phyloP scores from a whole-genome alignment of 805 yeast species.

The Wickerhamomyces kurtzmanii region DNA sequence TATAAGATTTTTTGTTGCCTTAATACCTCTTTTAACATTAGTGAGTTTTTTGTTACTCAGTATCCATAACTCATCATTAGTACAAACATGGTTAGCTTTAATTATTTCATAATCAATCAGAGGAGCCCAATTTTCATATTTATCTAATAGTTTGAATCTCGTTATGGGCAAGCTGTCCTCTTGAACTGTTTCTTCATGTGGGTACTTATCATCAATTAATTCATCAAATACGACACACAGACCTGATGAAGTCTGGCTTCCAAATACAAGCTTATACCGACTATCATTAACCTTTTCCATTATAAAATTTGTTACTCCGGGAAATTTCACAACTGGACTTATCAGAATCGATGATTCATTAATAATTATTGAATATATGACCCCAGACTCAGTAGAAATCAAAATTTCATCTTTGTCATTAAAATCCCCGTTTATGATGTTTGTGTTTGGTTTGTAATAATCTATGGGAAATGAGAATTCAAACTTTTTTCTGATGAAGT shows the following conservation, averaged over 20 bases:
- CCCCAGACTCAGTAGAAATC: slow-evolving; percentile 16
- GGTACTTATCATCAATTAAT: too few species aligned
- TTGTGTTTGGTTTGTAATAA: slow-evolving; percentile 19
- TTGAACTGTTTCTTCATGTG: slow-evolving; percentile 9
- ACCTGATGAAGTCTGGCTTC: too few species aligned
- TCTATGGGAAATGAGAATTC: slow-evolving; percentile 29
- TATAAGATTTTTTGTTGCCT: slow-evolving; percentile 7
- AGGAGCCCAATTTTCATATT: slow-evolving; percentile 39
- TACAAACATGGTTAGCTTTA: slow-evolving; percentile 10
- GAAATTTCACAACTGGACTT: slow-evolving; percentile 24
- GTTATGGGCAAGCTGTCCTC: slow-evolving; percentile 2
- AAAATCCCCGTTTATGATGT: slow-evolving; percentile 8
- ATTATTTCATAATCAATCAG: slow-evolving; percentile 29
- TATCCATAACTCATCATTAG: slow-evolving; percentile 28
- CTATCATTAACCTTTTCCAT: slow-evolving; percentile 8
- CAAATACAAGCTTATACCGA: slow-evolving; percentile 19
- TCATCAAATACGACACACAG: too few species aligned
- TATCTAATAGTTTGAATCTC: slow-evolving; percentile 9
- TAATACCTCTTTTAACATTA: slow-evolving; percentile 8
- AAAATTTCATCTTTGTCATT: slow-evolving; percentile 9
- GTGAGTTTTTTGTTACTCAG: slow-evolving; percentile 13
- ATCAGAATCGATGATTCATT: slow-evolving; percentile 10
- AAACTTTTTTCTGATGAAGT: slow-evolving; percentile 17
- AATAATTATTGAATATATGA: slow-evolving; percentile 13
- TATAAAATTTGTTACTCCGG: slow-evolving; percentile 19